Conservation (phyloP, 176 grass and related monocot genomes). For the Zoysia pacifica region DNA sequence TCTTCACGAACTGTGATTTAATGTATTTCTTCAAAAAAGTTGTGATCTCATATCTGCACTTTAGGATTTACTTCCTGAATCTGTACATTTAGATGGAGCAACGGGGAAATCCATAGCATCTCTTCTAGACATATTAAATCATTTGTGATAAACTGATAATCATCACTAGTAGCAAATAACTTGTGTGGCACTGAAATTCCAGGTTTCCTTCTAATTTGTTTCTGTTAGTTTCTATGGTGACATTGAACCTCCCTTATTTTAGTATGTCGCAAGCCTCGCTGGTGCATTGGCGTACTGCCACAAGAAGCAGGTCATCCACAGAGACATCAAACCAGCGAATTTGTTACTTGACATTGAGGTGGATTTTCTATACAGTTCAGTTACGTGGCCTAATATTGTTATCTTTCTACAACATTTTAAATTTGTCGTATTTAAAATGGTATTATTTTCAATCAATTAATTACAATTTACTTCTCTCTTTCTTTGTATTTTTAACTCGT, state of each 20-base stretch:
- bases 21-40: background rate
- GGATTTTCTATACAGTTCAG: constrained; percentile 10
- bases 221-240: constrained; percentile 16
- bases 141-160: too few species aligned
- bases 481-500: background rate
- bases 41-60: background rate
- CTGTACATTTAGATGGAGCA: constrained; percentile 11
- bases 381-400: background rate
- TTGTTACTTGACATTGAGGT: constrained; percentile 88
- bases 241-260: constrained; percentile 4
- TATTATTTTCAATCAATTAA: background rate
- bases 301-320: constrained; percentile 92
- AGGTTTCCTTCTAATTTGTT: constrained; percentile 15
- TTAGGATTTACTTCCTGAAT: background rate
- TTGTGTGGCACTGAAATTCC: too few species aligned
- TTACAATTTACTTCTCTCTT: background rate
- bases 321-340: constrained; percentile 98
- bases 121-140: too few species aligned
- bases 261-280: constrained; percentile 86
- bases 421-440: background rate
- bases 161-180: too few species aligned
- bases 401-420: background rate
- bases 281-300: constrained; percentile 84
- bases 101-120: too few species aligned
- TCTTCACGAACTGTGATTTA: background rate